These are phyloP conservation scores for Lactarius vividus DNA, from an alignment of 768 basidiomycete genomes.

Conservation along the genomic window DNA sequence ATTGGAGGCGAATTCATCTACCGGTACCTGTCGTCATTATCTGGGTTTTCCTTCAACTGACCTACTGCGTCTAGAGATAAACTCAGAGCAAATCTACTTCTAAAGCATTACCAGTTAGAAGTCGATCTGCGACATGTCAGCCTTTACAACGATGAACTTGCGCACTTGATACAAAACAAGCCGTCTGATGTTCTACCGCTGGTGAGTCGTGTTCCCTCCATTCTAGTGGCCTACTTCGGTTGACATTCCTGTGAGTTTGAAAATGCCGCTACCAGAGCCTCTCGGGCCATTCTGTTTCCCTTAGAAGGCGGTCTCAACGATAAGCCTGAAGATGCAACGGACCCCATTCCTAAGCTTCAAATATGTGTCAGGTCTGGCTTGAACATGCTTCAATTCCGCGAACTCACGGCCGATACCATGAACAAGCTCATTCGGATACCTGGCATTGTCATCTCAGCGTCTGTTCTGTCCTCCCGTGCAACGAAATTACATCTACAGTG, in stretches of 20 bases:
- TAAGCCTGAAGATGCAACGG: conserved; percentile 40
- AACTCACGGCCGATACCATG: conserved; percentile 90
- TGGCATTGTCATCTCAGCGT: conserved; percentile 97
- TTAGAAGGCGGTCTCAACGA: conserved; percentile 52
- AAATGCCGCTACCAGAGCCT: conserved; percentile 81
- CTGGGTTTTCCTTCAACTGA: conserved; percentile 2
- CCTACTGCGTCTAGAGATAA: conserved; percentile 62
- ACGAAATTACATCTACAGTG: conserved; percentile 92
- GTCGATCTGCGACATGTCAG: conserved; percentile 49
- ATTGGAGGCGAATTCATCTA: conserved; percentile 91
- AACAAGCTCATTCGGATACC: conserved; percentile 95
- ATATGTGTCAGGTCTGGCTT: conserved; percentile 86
- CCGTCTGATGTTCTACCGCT: conserved; percentile 88
- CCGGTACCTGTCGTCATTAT: conserved; percentile 48
- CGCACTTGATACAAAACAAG: conserved; percentile 83
- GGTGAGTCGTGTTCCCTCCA: conserved; percentile 43
- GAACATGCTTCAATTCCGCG: conserved; percentile 91
- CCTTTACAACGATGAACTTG: conserved; percentile 91
- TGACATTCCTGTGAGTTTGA: conserved; percentile 64
- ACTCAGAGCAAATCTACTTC: conserved; percentile 80
- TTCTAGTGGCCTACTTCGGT: neutral
- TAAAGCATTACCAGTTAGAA: conserved; percentile 74
- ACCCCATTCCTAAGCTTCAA: conserved; percentile 71
- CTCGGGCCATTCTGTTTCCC: conserved; percentile 80
- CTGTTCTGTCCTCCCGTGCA: conserved; percentile 88